Conservation (phyloP, 2,329 filamentous ascomycete genomes). For the Hymenoscyphus repandus region DNA sequence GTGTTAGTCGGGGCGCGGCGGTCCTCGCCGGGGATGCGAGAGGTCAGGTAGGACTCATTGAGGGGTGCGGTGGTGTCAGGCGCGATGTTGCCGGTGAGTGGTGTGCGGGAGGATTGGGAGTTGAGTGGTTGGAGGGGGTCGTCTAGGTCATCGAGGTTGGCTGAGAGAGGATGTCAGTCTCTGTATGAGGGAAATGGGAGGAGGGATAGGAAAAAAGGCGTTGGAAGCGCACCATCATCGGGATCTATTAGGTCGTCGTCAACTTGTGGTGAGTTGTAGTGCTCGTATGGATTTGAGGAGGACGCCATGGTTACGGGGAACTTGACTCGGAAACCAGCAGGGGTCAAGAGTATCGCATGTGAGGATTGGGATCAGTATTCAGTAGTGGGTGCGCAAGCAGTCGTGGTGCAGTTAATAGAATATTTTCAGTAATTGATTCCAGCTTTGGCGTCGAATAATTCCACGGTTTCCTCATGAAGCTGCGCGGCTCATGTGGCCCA, state of each 20-base stretch:
- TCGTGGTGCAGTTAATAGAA: too few species aligned
- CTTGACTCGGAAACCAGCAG: background rate
- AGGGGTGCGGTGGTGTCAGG: conserved; percentile 48
- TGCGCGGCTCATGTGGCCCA: conserved; percentile 9
- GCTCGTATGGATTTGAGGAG: conserved; percentile 44
- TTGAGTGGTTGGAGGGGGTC: conserved; percentile 82
- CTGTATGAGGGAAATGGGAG: too few species aligned
- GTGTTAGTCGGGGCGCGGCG: conserved; percentile 84
- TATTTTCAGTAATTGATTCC: too few species aligned
- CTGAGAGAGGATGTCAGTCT: conserved; percentile 11
- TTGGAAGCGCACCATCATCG: conserved; percentile 58
- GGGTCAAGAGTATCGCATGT: too few species aligned
- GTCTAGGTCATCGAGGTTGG: conserved; percentile 67
- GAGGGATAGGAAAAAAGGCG: too few species aligned
- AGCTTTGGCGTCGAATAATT: conserved; percentile 14
- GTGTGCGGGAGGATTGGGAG: conserved; percentile 63
- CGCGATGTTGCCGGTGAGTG: conserved; percentile 75
- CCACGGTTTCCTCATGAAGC: conserved; percentile 23
- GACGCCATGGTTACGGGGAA: conserved; percentile 27
- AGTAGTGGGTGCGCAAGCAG: background rate
- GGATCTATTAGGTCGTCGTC: conserved; percentile 70
- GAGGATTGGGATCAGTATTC: background rate
- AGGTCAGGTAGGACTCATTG: conserved; percentile 79
- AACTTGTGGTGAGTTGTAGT: conserved; percentile 58
- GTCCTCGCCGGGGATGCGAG: conserved; percentile 87